Conservation (phyloP, 257 asterid species). For the Fraxinus anomala region DNA sequence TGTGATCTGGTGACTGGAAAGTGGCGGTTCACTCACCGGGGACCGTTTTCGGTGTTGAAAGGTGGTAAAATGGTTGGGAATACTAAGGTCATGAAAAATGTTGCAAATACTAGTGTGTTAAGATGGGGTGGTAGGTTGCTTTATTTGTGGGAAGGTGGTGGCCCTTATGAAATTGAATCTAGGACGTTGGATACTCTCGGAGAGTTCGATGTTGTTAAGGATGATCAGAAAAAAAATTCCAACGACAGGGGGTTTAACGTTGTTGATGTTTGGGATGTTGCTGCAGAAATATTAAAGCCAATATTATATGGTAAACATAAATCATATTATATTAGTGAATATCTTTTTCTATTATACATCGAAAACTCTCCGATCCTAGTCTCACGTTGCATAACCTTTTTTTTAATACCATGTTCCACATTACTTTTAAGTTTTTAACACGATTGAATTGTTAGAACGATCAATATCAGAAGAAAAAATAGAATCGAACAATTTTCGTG, state of each 20-base stretch:
- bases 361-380: neutral
- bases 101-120: constrained; percentile 92
- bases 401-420: too few relatives aligned
- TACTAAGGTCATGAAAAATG: constrained; percentile 97
- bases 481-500: too few relatives aligned
- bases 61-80: constrained; percentile 89
- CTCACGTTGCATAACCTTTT: too few relatives aligned
- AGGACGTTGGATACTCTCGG: constrained; percentile 62
- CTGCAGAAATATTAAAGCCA: constrained; percentile 80
- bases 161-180: constrained; percentile 81
- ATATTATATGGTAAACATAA: constrained; percentile 61
- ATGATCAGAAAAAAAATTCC: neutral
- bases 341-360: neutral
- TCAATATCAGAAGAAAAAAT: too few relatives aligned
- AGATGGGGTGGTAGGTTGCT: constrained; percentile 84
- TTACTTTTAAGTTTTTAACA: too few relatives aligned
- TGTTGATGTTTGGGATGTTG: constrained; percentile 53
- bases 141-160: constrained; percentile 97
- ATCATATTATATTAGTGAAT: neutral
- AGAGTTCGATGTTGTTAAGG: constrained; percentile 42
- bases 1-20: constrained; percentile 69
- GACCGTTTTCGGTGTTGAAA: constrained; percentile 89
- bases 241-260: constrained; percentile 17
- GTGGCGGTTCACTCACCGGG: constrained; percentile 97
- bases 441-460: neutral